Conservation (phyloP, 2,329 filamentous ascomycete genomes). For the Cryphonectria naterciae region DNA sequence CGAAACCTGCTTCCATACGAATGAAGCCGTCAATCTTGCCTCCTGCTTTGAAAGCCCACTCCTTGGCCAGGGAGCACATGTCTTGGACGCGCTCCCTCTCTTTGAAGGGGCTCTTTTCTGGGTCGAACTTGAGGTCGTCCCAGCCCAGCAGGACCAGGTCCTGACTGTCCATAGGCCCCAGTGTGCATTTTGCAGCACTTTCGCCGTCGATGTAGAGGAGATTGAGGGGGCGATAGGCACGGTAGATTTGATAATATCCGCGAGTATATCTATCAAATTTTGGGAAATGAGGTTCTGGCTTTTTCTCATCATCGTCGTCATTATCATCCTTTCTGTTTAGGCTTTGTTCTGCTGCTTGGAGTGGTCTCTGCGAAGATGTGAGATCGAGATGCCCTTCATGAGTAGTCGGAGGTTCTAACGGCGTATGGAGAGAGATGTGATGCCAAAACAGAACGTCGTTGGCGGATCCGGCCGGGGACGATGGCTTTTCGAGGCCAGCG, state of each 20-base stretch:
- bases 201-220: conserved; percentile 73
- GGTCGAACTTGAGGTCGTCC: neutral
- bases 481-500: neutral
- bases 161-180: conserved; percentile 71
- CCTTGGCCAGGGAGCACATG: conserved; percentile 58
- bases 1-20: conserved; percentile 71
- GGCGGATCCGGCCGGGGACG: neutral
- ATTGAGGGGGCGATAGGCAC: conserved; percentile 58
- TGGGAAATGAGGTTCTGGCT: conserved; percentile 13
- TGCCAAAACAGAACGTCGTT: neutral
- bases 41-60: conserved; percentile 46
- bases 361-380: neutral
- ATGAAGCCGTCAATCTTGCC: conserved; percentile 63
- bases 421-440: neutral
- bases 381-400: neutral
- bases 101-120: neutral
- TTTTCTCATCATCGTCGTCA: neutral
- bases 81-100: conserved; percentile 57
- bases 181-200: conserved; percentile 65
- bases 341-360: neutral
- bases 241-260: conserved; percentile 71
- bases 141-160: conserved; percentile 56
- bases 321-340: neutral
- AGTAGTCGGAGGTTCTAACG: neutral
- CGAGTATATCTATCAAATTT: conserved; percentile 28